Base-by-base conservation (phyloP, 305 asterid species). In the Fraxinus ornus region DNA sequence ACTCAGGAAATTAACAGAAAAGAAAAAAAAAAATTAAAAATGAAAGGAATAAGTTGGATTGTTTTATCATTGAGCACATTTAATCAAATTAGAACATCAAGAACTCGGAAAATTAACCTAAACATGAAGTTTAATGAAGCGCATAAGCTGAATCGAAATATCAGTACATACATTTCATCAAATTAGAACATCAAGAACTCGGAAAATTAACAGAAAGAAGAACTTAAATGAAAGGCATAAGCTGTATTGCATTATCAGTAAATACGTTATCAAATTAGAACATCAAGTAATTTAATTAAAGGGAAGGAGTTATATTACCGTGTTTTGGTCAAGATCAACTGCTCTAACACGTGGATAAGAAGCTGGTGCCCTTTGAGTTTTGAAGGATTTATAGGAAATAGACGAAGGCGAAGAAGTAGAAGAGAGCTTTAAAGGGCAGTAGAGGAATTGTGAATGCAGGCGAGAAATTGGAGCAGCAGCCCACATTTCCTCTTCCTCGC, bases 271-370 rank as follows among this genome's bases (percentile, higher is more conserved):
- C n/a, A 12, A 44, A 75, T 39, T 0, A 22, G 7, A 55, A 72
- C n/a, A 79, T 26, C 15, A 26, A 78, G 33, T 7, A 8, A 13
- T 2, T 4, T 15, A 83, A 79, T 39, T 73, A 3, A 47, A 36
- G 2, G n/a, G 13, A 37, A 66, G n/a, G 52, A 60, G 30, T 75
- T 13, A 1, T 44, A 1, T 75, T 80, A 94, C 98, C 64, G 97
- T 95, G 86, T 93, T 93, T 91, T 93, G 98, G 79, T 95, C 99
- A 79, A 95, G 95, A 86, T 95, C 99, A 85, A 76, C 68, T 79
- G 99, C 97, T 86, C 88, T 93, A 78, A 95, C 80, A 80, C 92
- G 83, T 21, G 98, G 98, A 84, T 90, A 92, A 19, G 94, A 91
- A 81, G 82, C 36, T 22, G 66, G 66, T 5, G 84, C 80, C 55